phyloP scores from a whole-genome alignment of 352 stramenopile genomes.

The Thraustochytrium sp. region DNA sequence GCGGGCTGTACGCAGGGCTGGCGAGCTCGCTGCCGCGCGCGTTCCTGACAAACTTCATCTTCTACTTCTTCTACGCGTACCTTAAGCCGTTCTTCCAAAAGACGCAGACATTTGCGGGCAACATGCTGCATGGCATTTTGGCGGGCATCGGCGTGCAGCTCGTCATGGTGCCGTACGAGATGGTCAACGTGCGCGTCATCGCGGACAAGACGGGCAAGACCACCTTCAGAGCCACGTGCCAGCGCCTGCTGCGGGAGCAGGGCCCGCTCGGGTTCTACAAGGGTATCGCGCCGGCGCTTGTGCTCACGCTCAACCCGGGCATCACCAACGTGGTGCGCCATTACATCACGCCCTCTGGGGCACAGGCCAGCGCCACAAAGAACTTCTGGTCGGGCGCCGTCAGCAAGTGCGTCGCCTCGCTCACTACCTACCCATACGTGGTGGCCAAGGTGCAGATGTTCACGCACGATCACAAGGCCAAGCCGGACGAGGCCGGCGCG shows the following conservation, averaged over 20 bases:
- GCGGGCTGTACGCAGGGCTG: slow-evolving; percentile 68
- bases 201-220: slow-evolving; percentile 25
- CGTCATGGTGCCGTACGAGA: slow-evolving; percentile 12
- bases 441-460: slow-evolving; percentile 43
- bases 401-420: slow-evolving; percentile 33
- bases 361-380: neutral
- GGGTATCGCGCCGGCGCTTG: slow-evolving; percentile 7
- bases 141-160: slow-evolving; percentile 32
- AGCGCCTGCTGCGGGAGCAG: neutral
- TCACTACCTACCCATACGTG: slow-evolving; percentile 36
- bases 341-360: slow-evolving; percentile 13
- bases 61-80: slow-evolving; percentile 40
- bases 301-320: slow-evolving; percentile 38
- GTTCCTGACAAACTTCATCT: slow-evolving; percentile 43
- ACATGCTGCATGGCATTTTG: slow-evolving; percentile 36
- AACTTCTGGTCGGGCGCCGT: slow-evolving; percentile 41
- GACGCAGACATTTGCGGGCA: neutral
- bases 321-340: slow-evolving; percentile 42
- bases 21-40: slow-evolving; percentile 32
- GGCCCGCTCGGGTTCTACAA: slow-evolving; percentile 18
- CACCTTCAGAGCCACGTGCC: neutral
- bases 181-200: slow-evolving; percentile 39
- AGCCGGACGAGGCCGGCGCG: neutral
- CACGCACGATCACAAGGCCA: neutral
- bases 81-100: slow-evolving; percentile 14